These are phyloP conservation scores for Parietichytrium sp. DNA, from an alignment of 108 stramenopile species.

Conservation along the genomic window DNA sequence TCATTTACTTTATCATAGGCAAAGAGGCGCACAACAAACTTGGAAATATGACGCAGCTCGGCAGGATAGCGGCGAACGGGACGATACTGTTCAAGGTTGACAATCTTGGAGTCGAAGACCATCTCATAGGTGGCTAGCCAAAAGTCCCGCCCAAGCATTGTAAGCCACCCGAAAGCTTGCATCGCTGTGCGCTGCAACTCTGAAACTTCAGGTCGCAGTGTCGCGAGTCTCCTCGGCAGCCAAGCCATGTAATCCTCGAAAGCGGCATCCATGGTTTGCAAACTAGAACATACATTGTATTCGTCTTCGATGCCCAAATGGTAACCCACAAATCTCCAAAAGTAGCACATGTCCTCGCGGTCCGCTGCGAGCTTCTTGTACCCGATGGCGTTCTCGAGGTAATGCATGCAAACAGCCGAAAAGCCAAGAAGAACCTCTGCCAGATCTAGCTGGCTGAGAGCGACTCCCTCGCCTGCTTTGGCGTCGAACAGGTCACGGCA, in stretches of 20 bases:
- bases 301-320: slow-evolving; percentile 17
- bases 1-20: background rate
- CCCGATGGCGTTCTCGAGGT: background rate
- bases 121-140: background rate
- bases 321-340: background rate
- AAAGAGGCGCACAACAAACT: background rate
- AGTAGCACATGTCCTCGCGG: slow-evolving; percentile 16
- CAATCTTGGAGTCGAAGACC: background rate
- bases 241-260: slow-evolving; percentile 28
- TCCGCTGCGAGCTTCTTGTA: background rate
- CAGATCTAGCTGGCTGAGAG: background rate
- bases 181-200: slow-evolving; percentile 25
- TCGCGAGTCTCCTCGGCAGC: background rate
- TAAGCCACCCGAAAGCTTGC: background rate
- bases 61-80: background rate
- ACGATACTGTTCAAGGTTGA: background rate
- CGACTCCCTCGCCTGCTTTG: background rate
- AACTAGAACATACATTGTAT: background rate
- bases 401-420: background rate
- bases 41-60: background rate
- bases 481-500: background rate
- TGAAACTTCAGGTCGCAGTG: background rate
- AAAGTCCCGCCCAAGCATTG: background rate
- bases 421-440: slow-evolving; percentile 36
- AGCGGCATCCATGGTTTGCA: background rate